A percentile compares a stretch with the other conserved stretches of the same genome.
Evolutionary conservation across 2,329 filamentous ascomycete genomes (phyloP).

Genomic region (Ophiostoma triangulosporum): DNA sequence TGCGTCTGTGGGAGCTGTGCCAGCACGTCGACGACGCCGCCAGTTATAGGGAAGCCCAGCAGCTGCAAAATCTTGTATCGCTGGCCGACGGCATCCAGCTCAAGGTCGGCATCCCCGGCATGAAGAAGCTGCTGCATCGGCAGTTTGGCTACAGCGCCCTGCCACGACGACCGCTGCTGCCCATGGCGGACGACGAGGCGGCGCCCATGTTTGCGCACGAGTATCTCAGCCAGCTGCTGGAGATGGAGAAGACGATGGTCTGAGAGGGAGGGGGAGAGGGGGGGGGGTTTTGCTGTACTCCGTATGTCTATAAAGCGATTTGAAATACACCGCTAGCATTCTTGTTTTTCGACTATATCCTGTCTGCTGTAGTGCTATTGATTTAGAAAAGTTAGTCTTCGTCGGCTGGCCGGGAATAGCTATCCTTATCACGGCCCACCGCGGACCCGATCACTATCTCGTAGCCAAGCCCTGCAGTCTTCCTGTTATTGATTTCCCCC

Average conservation of each 20-base stretch:
- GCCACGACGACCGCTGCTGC: conserved; percentile 14
- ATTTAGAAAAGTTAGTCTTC: no score
- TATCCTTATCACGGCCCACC: no score
- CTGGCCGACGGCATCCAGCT: conserved; percentile 15
- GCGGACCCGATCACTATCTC: no score
- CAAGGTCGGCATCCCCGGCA: conserved; percentile 15
- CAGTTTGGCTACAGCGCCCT: conserved; percentile 14
- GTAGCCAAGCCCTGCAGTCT: no score
- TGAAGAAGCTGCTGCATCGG: conserved; percentile 15
- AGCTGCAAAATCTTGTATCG: conserved; percentile 14
- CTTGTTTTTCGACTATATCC: no score
- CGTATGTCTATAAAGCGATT: no score
- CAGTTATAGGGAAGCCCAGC: conserved; percentile 10
- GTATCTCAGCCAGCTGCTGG: conserved; percentile 7
- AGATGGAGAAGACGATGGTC: neutral
- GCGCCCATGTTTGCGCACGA: conserved; percentile 5
- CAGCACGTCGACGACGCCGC: conserved; percentile 2
- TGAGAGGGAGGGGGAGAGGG: no score
- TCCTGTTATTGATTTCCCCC: no score
- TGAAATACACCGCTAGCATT: no score
- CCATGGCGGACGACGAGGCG: conserved; percentile 14
- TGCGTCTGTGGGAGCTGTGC: conserved; percentile 12
- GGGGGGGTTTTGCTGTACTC: no score
- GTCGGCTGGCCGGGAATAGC: no score
- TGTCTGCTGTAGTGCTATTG: no score